Evolutionary conservation across 306 rosid genomes (phyloP).

Genomic region (Pyrus betulifolia): DNA sequence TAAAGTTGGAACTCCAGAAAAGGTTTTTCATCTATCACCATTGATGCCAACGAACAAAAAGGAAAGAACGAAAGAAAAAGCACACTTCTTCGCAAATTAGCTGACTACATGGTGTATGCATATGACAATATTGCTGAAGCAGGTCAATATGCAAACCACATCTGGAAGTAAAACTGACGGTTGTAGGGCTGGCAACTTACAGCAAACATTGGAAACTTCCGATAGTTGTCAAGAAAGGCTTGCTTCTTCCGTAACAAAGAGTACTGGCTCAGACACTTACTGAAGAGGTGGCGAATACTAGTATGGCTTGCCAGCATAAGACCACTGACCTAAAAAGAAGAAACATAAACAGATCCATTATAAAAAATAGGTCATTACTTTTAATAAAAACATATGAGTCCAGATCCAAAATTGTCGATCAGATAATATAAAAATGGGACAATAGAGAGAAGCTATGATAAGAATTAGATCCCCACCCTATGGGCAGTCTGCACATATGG

Average conservation of each 20-base stretch:
- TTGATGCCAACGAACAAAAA: background rate
- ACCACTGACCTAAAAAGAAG: constrained; percentile 76
- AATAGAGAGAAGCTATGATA: background rate
- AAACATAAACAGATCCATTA: constrained; percentile 7
- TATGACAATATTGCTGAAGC: background rate
- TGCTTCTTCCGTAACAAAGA: constrained; percentile 93
- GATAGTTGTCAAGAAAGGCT: constrained; percentile 93
- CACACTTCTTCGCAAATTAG: background rate
- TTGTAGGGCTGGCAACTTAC: constrained; percentile 42
- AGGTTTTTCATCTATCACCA: constrained; percentile 2
- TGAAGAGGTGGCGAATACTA: constrained; percentile 95
- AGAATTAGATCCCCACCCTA: constrained; percentile 44
- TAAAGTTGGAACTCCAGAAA: constrained; percentile 10
- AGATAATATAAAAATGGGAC: background rate
- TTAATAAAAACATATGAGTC: background rate
- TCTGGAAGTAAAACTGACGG: background rate
- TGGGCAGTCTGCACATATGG: constrained; percentile 99
- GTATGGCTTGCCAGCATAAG: constrained; percentile 98
- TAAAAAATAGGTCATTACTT: background rate
- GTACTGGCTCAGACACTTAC: constrained; percentile 94
- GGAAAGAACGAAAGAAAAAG: background rate
- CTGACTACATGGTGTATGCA: background rate
- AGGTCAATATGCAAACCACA: background rate
- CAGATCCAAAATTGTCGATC: background rate
- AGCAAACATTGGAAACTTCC: constrained; percentile 99